Base-by-base conservation (phyloP, 495 filamentous ascomycete genomes). In the Aspergillus haitiensis region DNA sequence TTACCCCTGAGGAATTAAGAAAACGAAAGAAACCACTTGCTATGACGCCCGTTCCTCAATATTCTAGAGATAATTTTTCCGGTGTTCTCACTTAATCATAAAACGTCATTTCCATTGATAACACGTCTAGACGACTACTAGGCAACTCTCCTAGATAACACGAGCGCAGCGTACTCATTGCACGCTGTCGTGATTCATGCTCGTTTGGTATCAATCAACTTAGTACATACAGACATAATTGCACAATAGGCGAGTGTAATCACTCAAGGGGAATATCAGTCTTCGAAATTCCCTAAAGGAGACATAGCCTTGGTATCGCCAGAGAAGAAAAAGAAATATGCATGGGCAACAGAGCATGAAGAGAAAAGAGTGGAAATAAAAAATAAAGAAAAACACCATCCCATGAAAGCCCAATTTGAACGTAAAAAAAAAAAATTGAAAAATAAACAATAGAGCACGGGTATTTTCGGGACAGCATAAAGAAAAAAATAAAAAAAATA, bases 391-490 rank as follows among this genome's bases (percentile, higher is more conserved):
- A 44, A 54, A 60, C 57, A 60, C 63, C 54, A 40, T 33, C 58
- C 58, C 37, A 13, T 36, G 18, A 46, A n/a, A 13, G n/a, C 32
- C 13, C 33, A 49, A 27, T 27, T 27, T 27, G 21, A 27, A 27
- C 21, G 21, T 27, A 3, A 27, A 27, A 27, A 27, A 27, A 1
- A 27, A 15, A 44, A 36, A 31, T n/a, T n/a, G n/a, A n/a, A 4
- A 55, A 36, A 12, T 40, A n/a, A 42, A 42, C 11, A 56, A 32
- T 40, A 11, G 10, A 46, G 45, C 48, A 52, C 8, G 52, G 63
- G 50, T 56, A 56, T 65, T 58, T 42, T 40, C n/a, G 16, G 34
- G 9, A 50, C 13, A 64, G 35, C n/a, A 15, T 47, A 47, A 47
- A 15, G 7, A 21, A 44, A 50, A 36, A 18, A 57, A 11, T 15